Percentiles rank a stretch among this genome's conserved stretches.
Conservation (phyloP, 1,139 yeast genomes). For the Suhomyces panamericanus region DNA sequence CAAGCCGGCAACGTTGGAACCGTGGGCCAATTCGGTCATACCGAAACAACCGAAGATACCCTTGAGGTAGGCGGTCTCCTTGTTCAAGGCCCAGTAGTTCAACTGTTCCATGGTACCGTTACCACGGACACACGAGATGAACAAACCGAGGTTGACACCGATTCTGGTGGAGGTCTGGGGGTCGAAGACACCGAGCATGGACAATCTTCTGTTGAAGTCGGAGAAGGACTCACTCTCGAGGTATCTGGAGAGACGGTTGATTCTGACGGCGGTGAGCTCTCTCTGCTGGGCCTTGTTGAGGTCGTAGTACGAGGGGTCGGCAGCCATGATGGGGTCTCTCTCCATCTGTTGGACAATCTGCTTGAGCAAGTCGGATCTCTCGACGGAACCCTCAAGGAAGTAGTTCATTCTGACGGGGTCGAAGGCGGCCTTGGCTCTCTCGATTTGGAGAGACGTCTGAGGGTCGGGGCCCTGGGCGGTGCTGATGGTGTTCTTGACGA, state of each 20-base stretch:
- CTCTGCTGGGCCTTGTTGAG: constrained; percentile 38
- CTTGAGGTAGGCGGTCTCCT: constrained; percentile 39
- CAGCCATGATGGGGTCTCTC: constrained; percentile 43
- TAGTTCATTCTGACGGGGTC: constrained; percentile 39
- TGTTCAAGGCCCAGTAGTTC: constrained; percentile 41
- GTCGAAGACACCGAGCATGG: constrained; percentile 30
- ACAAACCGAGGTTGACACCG: constrained; percentile 33
- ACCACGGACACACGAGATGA: constrained; percentile 32
- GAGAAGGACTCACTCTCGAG: constrained; percentile 39
- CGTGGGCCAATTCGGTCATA: constrained; percentile 53
- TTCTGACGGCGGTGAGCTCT: constrained; percentile 37
- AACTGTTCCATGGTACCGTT: constrained; percentile 38
- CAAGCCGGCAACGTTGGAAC: constrained; percentile 48
- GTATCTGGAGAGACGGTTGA: constrained; percentile 40
- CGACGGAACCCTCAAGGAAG: constrained; percentile 42
- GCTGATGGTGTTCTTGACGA: constrained; percentile 16
- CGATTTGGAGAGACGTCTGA: constrained; percentile 30
- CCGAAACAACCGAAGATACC: constrained; percentile 50
- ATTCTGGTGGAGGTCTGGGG: constrained; percentile 32
- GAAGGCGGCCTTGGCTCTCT: constrained; percentile 32
- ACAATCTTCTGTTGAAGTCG: constrained; percentile 41
- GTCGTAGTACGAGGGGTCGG: constrained; percentile 39
- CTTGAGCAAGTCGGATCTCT: constrained; percentile 32
- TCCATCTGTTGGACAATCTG: constrained; percentile 40
- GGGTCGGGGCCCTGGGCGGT: constrained; percentile 39